Evolutionary conservation across 2,329 filamentous ascomycete genomes (phyloP), one percentile per base, ranked within the genome.

Genomic region (Coleophoma eucalyptorum): DNA sequence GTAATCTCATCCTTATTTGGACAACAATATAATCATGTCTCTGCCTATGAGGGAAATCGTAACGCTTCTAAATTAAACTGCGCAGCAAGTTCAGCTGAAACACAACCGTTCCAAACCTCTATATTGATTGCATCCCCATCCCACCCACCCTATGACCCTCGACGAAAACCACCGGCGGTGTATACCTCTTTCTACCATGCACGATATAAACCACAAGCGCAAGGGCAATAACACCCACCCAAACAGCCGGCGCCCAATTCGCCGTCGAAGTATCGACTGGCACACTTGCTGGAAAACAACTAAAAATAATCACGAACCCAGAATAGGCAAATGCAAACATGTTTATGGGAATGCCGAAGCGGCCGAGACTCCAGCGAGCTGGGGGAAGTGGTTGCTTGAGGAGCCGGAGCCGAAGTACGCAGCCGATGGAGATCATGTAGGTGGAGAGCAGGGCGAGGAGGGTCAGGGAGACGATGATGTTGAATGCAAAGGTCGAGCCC

Each of bases 391-490:
- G 64, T 15, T 69, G 58, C n/a, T 63, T 64, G 7, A 58, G 56
- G 21, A 76, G 57, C n/a, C 72, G 70, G 21, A 54, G 55, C 18
- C 50, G 52, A 13, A 61, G 54, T 5, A 78, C 62, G 50, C 73
- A 70, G n/a, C 65, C 54, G 43, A 75, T 69, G 32, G 73, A 73
- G 41, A 79, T 67, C 48, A 80, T 70, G 58, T 81, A 81, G 16
- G 75, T 77, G 18, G 71, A 71, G 45, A 80, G 73, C 15, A 80
- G 69, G 1, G 74, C 72, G 33, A 70, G 73, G 46, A 78, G 69
- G 21, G 72, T 72, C 12, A 81, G 67, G 1, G 75, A 79, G n/a
- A 76, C 70, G 54, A 80, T 72, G 50, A 73, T 76, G 57, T 79
- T 76, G 62, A 80, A 78, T 4, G 76, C 78, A 6, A 71, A 69